Base-by-base conservation (phyloP, 257 asterid genomes). In the Solanum virginianum region DNA sequence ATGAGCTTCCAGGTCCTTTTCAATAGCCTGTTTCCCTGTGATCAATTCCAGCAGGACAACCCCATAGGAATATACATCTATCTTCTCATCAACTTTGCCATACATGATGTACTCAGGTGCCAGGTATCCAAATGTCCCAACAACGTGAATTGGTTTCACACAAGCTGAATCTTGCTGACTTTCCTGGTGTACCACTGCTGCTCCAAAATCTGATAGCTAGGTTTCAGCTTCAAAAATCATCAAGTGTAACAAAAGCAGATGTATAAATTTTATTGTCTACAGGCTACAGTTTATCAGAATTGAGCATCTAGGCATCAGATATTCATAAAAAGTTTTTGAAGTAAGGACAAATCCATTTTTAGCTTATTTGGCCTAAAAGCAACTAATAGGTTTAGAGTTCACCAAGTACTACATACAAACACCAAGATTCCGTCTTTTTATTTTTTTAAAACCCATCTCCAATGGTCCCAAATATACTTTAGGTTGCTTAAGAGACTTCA, bases 31-130 rank as follows among this genome's bases (percentile, higher is more conserved):
- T 90, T 90, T 93, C 81, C 98, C 98, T 1, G 98, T 94, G 82
- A 95, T 95, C 65, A 95, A 87, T 89, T 95, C 98, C 88, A 95
- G 82, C 53, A 95, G 91, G 84, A 94, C 92, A 63, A 93, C 96
- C 54, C 98, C 98, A 77, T 88, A 95, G 17, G 98, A 93, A 83
- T 93, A 95, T 80, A 94, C 97, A 85, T 95, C 98, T 77, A 91
- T 88, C 92, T 94, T 95, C 90, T 93, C 98, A 84, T 95, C 97
- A 85, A 95, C 94, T 90, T 92, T 92, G 26, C 98, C 98, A 71
- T 90, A 93, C 98, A 90, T 91, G 88, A 92, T 83, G 87, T 94
- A 95, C 88, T 95, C 98, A 2, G 98, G 98, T 16, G 98, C 98
- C 88, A 93, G 86, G 92, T 93, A 92, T 85, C 97, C 97, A 62